Base-by-base conservation (phyloP, 495 filamentous ascomycete species). In the Extremus antarcticus region DNA sequence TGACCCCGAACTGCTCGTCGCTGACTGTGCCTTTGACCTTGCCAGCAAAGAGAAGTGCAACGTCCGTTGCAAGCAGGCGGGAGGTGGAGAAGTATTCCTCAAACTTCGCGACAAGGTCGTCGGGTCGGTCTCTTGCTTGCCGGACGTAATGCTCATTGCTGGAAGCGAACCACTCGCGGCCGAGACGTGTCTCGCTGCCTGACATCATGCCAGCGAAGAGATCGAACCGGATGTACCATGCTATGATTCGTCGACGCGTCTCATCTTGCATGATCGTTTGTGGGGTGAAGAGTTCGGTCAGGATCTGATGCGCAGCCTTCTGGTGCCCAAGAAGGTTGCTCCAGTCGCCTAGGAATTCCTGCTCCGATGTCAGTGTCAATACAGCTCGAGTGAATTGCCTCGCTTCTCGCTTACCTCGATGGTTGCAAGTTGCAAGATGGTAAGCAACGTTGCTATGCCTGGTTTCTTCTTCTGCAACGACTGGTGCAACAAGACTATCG, bases 301-400 rank as follows among this genome's bases (percentile, higher is more conserved):
- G 74, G 58, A 98, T 78, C 50, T 86, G 78, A 63, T 86, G 79
- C 1, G 92, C 91, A 4, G 91, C 92, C 68, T 83, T 90, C 68
- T 95, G 90, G 69, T 98, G 92, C 29, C 88, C 85, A 64, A 91
- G 80, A 43, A 96, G 74, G 63, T 91, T 95, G 50, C 88, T 79
- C 87, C 87, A 96, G 64, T 98, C 92, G 9, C 92, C 92, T 53
- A 95, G 77, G 62, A 87, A 92, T 71, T 96, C 92, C 91, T 97
- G 63, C 45, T 7, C 47, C 43, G 25, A 11, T 47, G 70, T 70
- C 59, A 75, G 62, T 50, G 51, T 41, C 21, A 13, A 25, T 51
- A n/a, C 53, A 29, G 19, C 53, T 53, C 43, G 50, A 39, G 29
- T 40, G 13, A 50, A 7, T 16, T 25, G 13, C 29, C 29, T 35